Percentiles rank a stretch among this genome's conserved stretches.
Evolutionary conservation across 106 monocot genomes (phyloP).

Genomic region (Dendrobium catenatum): DNA sequence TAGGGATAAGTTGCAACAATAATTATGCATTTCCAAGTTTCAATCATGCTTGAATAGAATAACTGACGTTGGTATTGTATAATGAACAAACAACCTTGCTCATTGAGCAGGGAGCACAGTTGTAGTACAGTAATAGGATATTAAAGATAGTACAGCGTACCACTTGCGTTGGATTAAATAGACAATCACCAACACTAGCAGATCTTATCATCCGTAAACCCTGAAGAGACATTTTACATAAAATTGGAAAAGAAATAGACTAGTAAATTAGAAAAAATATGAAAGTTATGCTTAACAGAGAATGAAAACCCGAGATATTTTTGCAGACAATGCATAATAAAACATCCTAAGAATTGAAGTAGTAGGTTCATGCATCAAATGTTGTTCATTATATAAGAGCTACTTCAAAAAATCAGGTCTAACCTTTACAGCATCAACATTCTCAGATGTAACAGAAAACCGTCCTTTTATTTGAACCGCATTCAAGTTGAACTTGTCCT

Average conservation of each 20-base stretch:
- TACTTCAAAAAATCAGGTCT: not conserved
- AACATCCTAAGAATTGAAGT: conserved; percentile 30
- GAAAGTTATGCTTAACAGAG: not conserved
- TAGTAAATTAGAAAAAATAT: not conserved
- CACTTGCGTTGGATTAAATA: conserved; percentile 37
- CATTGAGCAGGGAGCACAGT: not conserved
- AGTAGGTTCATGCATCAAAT: not conserved
- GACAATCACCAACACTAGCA: conserved; percentile 64
- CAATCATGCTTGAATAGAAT: not conserved
- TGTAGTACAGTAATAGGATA: conserved; percentile 1
- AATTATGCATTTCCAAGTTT: not conserved
- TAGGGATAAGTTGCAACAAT: not conserved
- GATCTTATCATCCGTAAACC: conserved; percentile 54
- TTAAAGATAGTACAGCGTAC: conserved; percentile 19
- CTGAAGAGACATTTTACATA: conserved; percentile 19
- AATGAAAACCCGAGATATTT: conserved; percentile 33
- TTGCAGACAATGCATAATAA: conserved; percentile 26
- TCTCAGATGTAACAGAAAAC: conserved; percentile 85
- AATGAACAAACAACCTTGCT: not conserved
- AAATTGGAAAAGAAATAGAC: not conserved
- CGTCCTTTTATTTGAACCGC: conserved; percentile 79
- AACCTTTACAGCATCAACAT: conserved; percentile 82
- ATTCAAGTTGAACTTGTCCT: conserved; percentile 54
- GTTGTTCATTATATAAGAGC: not conserved
- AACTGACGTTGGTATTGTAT: not conserved